phyloP scores from a whole-genome alignment of 2,329 filamentous ascomycete species.

The Colletotrichum truncatum region DNA sequence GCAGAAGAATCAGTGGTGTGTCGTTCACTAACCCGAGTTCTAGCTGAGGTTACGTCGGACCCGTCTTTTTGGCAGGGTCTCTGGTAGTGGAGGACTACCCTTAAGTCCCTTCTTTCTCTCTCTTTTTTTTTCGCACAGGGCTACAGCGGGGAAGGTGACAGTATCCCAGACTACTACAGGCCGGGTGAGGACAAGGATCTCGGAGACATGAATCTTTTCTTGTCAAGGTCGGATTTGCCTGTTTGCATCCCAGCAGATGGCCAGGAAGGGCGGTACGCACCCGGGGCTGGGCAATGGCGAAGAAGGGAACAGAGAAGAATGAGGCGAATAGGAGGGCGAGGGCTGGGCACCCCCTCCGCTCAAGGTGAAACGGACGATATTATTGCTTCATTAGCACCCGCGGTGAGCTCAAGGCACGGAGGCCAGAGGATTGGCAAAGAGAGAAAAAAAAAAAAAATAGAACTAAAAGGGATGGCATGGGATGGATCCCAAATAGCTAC shows the following conservation, averaged over 20 bases:
- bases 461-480: slow-evolving; percentile 14
- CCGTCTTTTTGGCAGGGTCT: slow-evolving; percentile 19
- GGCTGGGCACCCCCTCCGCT: slow-evolving; percentile 8
- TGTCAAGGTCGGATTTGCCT: slow-evolving; percentile 3
- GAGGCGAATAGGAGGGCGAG: slow-evolving; percentile 18
- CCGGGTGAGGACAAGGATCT: slow-evolving; percentile 19
- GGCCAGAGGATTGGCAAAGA: neutral
- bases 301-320: neutral
- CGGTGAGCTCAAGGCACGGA: neutral
- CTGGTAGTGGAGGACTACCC: slow-evolving; percentile 20
- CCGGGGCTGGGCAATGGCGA: slow-evolving; percentile 1
- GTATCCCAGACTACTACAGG: slow-evolving; percentile 1
- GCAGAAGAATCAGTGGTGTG: neutral
- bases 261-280: slow-evolving; percentile 1
- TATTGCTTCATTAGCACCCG: slow-evolving; percentile 23
- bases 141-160: slow-evolving; percentile 11
- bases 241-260: slow-evolving; percentile 1
- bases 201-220: slow-evolving; percentile 12
- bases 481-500: neutral
- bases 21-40: neutral
- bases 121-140: slow-evolving; percentile 19
- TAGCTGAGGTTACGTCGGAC: slow-evolving; percentile 9
- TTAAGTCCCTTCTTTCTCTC: slow-evolving; percentile 24
- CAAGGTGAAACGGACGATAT: slow-evolving; percentile 23
- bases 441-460: no score